Percentiles rank a stretch among this genome's conserved stretches.
Conservation (phyloP, 352 stramenopile genomes). For the Globisporangium cylindrosporum region DNA sequence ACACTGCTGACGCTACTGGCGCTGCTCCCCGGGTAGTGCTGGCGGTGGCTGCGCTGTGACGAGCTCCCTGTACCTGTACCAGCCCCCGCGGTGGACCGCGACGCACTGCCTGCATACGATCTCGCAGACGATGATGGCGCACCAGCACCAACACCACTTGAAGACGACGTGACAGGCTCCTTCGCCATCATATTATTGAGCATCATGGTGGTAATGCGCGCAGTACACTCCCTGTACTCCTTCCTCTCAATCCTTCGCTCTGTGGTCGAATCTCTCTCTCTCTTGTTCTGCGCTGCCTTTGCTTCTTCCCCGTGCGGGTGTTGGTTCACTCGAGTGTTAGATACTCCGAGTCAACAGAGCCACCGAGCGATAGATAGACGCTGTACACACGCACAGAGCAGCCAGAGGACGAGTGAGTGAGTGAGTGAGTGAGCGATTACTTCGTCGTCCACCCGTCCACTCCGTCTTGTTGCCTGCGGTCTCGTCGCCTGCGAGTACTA, state of each 20-base stretch:
- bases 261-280: not conserved
- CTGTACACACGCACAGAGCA: not conserved
- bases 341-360: not conserved
- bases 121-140: not conserved
- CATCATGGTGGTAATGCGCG: constrained; percentile 3
- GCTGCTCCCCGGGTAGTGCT: constrained; percentile 10
- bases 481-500: not conserved
- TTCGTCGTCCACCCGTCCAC: not conserved
- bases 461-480: not conserved
- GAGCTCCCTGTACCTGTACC: not conserved
- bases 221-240: not conserved
- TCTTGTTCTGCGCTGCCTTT: not conserved
- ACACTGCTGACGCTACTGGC: constrained; percentile 18
- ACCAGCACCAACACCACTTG: not conserved
- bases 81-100: constrained; percentile 2
- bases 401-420: not conserved
- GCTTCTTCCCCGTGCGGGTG: not conserved
- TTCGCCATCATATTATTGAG: constrained; percentile 10
- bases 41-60: constrained; percentile 9
- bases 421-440: not conserved
- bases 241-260: not conserved
- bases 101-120: constrained; percentile 7
- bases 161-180: not conserved
- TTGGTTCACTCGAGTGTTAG: not conserved
- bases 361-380: not conserved